A percentile compares a stretch with the other conserved stretches of the same genome.
Evolutionary conservation across 1,284 basidiomycete genomes (phyloP).

Genomic region (Grifola frondosa): DNA sequence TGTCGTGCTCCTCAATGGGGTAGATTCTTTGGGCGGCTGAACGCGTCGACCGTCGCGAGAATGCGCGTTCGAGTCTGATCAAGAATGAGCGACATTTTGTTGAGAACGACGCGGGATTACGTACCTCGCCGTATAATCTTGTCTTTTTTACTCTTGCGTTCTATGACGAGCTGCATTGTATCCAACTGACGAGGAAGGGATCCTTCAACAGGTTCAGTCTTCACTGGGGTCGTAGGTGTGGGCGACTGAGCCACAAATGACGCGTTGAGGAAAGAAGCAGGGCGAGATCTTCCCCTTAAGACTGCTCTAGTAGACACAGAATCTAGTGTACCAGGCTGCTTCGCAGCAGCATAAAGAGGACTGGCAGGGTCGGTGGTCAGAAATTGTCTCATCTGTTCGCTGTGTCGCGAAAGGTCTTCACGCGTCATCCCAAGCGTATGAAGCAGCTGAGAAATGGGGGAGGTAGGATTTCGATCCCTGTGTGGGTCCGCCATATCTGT

Average conservation of each 20-base stretch:
- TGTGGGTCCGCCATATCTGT: constrained; percentile 17
- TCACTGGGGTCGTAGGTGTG: constrained; percentile 55
- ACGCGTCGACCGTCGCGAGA: constrained; percentile 55
- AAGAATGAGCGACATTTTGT: not conserved
- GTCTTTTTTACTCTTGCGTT: constrained; percentile 57
- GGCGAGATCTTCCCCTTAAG: constrained; percentile 42
- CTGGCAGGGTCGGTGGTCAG: constrained; percentile 51
- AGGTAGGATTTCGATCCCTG: constrained; percentile 25
- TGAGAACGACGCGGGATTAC: constrained; percentile 5
- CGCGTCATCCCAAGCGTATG: constrained; percentile 67
- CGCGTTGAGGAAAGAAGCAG: constrained; percentile 49
- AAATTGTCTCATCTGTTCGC: constrained; percentile 73
- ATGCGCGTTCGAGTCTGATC: constrained; percentile 46
- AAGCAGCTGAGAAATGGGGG: constrained; percentile 66
- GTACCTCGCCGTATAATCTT: constrained; percentile 43
- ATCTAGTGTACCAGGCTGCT: constrained; percentile 20
- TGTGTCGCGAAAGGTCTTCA: constrained; percentile 64
- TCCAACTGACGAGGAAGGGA: constrained; percentile 56
- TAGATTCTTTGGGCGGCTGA: constrained; percentile 27
- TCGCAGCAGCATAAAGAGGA: constrained; percentile 44
- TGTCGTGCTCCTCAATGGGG: constrained; percentile 23
- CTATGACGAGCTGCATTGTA: constrained; percentile 72
- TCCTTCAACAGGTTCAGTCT: constrained; percentile 54
- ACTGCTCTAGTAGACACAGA: constrained; percentile 31
- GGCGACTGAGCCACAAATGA: constrained; percentile 33